Evolutionary conservation across 2,329 filamentous ascomycete species (phyloP), one percentile per base, ranked within the genome.

Genomic region (Talaromyces sp.): DNA sequence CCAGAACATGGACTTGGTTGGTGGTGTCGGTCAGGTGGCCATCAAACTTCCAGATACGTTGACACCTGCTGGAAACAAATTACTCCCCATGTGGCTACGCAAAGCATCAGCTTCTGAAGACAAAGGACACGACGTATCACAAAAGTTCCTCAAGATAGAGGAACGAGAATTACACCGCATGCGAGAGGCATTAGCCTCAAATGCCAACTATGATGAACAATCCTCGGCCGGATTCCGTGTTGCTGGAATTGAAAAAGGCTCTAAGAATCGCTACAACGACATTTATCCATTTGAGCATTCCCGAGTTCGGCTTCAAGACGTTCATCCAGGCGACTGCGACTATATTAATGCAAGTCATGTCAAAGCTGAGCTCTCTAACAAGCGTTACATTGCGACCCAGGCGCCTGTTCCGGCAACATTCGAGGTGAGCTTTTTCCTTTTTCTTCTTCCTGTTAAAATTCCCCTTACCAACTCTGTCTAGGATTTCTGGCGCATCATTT

Each of bases 401-500:
- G 95, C 92, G 0, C 95, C 95, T 9, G 85, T 98, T 42, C 95
- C 95, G 23, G 88, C 91, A 56, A 99, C 95, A 0, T 97, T 96
- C 70, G 88, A 91, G 74, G 91, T 94, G 79, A 81, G 88, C 18
- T 60, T 27, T 18, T 12, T 47, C n/a, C 16, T 23, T 16, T 10
- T 51, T 9, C 51, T n/a, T 31, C 34, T 42, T 7, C 8, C 27
- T 51, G 4, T 23, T 28, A 10, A 16, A 5, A 57, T 36, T 53
- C 16, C 2, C 47, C 56, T 57, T 12, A 34, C 40, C 5, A 34
- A 57, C 42, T 53, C 7, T 34, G 12, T 57, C 3, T 67, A 95
- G 91, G 95, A 99, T 75, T 99, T 99, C 72, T 99, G 95, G 95
- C 94, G 92, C 63, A 89, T 97, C 10, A 84, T 98, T 33, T 99